Evolutionary conservation across 768 basidiomycete species (phyloP), one percentile per base, ranked within the genome.

Genomic region (Pulveroboletus sp.): DNA sequence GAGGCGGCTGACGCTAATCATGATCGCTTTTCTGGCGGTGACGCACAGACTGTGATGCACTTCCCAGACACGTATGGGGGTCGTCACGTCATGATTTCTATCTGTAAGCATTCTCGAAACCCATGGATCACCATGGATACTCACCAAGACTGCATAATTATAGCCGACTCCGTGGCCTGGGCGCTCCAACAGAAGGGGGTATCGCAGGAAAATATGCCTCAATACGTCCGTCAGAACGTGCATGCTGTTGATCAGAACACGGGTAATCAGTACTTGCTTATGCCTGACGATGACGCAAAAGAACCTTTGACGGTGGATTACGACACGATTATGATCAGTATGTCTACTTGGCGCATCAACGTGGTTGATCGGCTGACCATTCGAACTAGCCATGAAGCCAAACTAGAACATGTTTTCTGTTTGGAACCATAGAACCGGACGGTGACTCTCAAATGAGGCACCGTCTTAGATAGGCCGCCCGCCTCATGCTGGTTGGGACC

Each of bases 261-360:
- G 38, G 51, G 51, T 27, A 14, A 40, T 44, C 53, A 24, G 33
- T 54, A 47, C 32, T 29, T 36, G n/a, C 45, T 53, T 14, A 42
- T 47, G 21, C 51, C 41, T 2, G 19, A 39, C 16, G 16, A 25
- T 23, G 12, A 35, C 12, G 40, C 24, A 5, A 24, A 42, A 40
- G 41, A 24, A 19, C n/a, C 23, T 17, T n/a, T 7, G 41, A 10
- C 29, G 5, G 3, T 6, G 5, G 37, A 52, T 47, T 13, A 35
- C 9, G 13, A 29, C 10, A 27, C 38, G 8, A 29, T 52, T 5
- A n/a, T 35, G 42, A 54, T 54, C 23, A 36, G 53, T 53, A 44
- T 42, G 37, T 17, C 19, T 7, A 8, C 23, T 14, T 23, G 14
- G 40, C 37, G n/a, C 4, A 38, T 5, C 5, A 8, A 33, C 17